Conservation (phyloP, 1,139 yeast genomes). For the Geotrichum citri-aurantii region DNA sequence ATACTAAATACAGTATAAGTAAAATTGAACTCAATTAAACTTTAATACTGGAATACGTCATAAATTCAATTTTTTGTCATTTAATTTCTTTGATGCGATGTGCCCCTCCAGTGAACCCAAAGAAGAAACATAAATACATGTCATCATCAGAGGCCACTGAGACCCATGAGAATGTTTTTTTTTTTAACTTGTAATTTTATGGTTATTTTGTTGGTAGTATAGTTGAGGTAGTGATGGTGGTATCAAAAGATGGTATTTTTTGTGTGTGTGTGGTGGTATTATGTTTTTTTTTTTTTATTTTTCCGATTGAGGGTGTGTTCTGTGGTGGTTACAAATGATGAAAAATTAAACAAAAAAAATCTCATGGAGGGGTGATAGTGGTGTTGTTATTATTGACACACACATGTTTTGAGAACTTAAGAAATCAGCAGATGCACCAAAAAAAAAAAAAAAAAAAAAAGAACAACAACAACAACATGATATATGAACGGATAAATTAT, state of each 20-base stretch:
- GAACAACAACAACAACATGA: too few relatives aligned
- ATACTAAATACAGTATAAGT: not conserved
- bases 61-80: too few relatives aligned
- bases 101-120: not conserved
- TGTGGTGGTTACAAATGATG: too few relatives aligned
- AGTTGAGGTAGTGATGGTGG: not conserved
- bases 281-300: not conserved
- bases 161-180: not conserved
- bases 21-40: not conserved
- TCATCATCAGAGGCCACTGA: not conserved
- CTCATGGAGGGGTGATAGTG: too few relatives aligned
- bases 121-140: not conserved
- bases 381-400: too few relatives aligned
- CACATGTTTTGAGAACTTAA: not conserved
- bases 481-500: too few relatives aligned
- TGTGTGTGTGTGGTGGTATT: too few relatives aligned
- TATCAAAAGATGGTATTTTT: not conserved
- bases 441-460: not conserved
- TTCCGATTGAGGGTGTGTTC: too few relatives aligned
- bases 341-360: too few relatives aligned
- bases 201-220: too few relatives aligned
- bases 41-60: not conserved
- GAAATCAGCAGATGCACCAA: not conserved
- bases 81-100: not conserved
- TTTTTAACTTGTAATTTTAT: too few relatives aligned